Evolutionary conservation across 495 filamentous ascomycete genomes (phyloP), one percentile per base, ranked within the genome.

Genomic region (Xylaria telfairii): DNA sequence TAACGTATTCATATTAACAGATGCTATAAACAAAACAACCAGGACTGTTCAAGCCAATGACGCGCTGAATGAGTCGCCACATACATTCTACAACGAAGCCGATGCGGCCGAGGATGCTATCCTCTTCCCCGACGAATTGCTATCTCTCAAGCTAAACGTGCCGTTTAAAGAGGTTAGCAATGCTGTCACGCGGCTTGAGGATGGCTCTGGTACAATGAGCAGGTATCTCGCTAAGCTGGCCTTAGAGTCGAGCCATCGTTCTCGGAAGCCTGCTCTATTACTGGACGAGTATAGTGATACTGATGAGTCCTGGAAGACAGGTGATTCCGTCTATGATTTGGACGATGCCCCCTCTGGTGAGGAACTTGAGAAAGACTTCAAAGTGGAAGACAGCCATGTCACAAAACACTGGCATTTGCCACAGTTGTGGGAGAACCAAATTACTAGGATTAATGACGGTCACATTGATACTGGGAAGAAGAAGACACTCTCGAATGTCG

Each of bases 81-180:
- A 76, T 15, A 41, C 72, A 4, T 81, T 80, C 68, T 87, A 86
- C 68, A 81, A 81, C 53, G 78, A 86, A 67, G 77, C 80, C 13
- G 83, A 87, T 62, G 80, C 70, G 5, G 76, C 81, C 7, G 85
- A 87, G 71, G 84, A 87, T 46, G 67, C 72, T 15, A 68, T 86
- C 10, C 71, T 87, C 13, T 86, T 87, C 69, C 79, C 82, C 1
- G 81, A 86, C 56, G 82, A 84, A 67, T 28, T 65, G 1, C 47
- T 44, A 12, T 70, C 71, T 19, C 72, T 70, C 0, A 72, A 70
- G n/a, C 68, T 76, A 9, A 74, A 79, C 49, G 75, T 80, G 2
- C 77, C 80, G 0, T 82, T 81, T 62, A 79, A 73, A 46, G 80
- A 81, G 46, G 76, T 82, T 4, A 73, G 51, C 47, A 84, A 81